Base-by-base conservation (phyloP, 2,329 filamentous ascomycete species). In the Colletotrichum paranaense region DNA sequence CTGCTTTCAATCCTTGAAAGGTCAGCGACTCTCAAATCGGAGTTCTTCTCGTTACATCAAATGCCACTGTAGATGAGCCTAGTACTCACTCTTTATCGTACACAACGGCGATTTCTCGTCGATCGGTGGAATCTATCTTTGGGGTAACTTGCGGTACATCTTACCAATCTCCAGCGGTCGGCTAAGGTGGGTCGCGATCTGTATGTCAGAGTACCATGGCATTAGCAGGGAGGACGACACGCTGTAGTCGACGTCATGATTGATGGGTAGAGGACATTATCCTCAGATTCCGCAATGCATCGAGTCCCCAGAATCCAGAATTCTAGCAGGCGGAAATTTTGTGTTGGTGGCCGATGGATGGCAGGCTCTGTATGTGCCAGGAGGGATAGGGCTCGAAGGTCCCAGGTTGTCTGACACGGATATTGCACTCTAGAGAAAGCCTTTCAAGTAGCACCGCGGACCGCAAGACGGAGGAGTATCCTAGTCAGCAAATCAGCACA, bases 191-290 rank as follows among this genome's bases (percentile, higher is more conserved):
- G 60, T 26, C 26, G 14, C 28, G 12, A 14, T 57, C 72, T 74
- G 72, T 67, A 63, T 72, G 72, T 74, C 68, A 74, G 68, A 66
- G 72, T 74, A 63, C 12, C 68, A 74, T 63, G 62, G 35, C 67
- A 72, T 58, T 64, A 72, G 69, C 59, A 63, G 38, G 30, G 30
- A 28, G 42, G 63, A 14, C 59, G 35, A 73, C 30, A 30, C 30
- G 24, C 46, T 35, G 60, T 8, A 22, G 26, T 35, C 67, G 46
- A 72, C 66, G 42, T 74, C 64, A 42, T 66, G 74, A 58, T 60
- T 57, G 35, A 35, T 59, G 16, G 60, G 24, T 9, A 22, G 53
- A 56, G 59, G 24, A 30, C 16, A 16, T 38, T n/a, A n/a, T 9
- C 28, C 49, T 28, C 26, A 35, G n/a, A 30, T n/a, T 22, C 24